Percentiles rank a stretch among this genome's conserved stretches.
Conservation (phyloP, 179 eudicot species). For the Patellifolia procumbens region DNA sequence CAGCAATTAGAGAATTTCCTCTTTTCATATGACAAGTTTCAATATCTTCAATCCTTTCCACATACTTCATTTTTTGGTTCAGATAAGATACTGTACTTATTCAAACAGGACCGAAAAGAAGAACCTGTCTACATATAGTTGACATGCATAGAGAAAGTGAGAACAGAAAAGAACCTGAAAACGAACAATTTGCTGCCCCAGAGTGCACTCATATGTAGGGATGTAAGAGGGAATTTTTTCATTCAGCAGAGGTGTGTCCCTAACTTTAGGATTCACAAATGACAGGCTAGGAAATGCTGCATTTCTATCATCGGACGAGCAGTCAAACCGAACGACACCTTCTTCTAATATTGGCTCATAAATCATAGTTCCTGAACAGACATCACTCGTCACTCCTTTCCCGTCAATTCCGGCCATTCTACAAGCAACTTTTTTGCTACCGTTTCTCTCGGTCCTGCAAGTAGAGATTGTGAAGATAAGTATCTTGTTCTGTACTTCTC, state of each 20-base stretch:
- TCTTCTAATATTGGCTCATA: conserved; percentile 86
- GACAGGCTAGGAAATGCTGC: conserved; percentile 83
- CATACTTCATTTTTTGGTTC: not conserved
- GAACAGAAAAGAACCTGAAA: conserved; percentile 51
- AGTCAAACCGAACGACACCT: conserved; percentile 85
- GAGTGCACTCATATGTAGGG: conserved; percentile 61
- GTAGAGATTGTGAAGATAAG: conserved; percentile 13
- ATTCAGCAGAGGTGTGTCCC: conserved; percentile 62
- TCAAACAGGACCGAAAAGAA: not conserved
- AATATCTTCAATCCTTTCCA: not conserved
- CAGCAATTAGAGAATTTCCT: not conserved
- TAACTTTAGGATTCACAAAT: conserved; percentile 54
- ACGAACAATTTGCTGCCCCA: conserved; percentile 64
- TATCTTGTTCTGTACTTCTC: not conserved
- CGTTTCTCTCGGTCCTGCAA: conserved; percentile 26
- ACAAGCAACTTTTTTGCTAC: conserved; percentile 16
- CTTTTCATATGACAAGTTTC: not conserved
- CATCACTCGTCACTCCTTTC: conserved; percentile 37
- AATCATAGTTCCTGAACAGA: conserved; percentile 59
- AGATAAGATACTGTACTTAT: conserved; percentile 9
- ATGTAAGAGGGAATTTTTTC: conserved; percentile 53
- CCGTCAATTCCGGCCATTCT: conserved; percentile 54
- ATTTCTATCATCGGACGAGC: conserved; percentile 66
- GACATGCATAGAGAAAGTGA: conserved; percentile 3
- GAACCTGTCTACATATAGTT: not conserved